Base-by-base conservation (phyloP, 352 stramenopile species). In the Phytophthora foliorum region DNA sequence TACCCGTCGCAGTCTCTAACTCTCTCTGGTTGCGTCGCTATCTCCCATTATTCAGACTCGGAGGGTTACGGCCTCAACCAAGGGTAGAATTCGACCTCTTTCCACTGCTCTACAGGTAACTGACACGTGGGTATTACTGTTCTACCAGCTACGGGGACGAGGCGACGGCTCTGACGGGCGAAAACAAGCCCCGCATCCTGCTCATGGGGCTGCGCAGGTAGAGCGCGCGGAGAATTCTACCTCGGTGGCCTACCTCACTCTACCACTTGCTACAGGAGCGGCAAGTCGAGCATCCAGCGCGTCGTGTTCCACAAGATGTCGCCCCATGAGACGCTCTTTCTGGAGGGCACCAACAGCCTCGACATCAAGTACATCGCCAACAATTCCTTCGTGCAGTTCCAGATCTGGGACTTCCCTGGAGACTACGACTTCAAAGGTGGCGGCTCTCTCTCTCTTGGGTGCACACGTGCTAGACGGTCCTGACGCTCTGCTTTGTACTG, bases 291-390 rank as follows among this genome's bases (percentile, higher is more conserved):
- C 46, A 95, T 94, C 66, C 89, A 99, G 73, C 93, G 95, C 64
- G 97, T 99, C 57, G 96, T 99, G 38, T 99, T 99, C 86, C 92
- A 99, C 76, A 99, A 99, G 83, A 99, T 99, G 96, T 98, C 93
- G 46, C 97, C 98, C 6, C 97, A 99, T 68, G 97, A 99, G 82
- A 99, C 97, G 50, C 75, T 99, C 31, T 99, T 99, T 63, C 77
- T 98, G 16, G 90, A 97, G 65, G 82, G 81, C 57, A 98, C 91
- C 39, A 91, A 91, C 75, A 86, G 71, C 39, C 81, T 97, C 17
- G 92, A 98, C 69, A 98, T 98, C 74, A 97, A 98, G 64, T 97
- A 99, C 71, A 97, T 99, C 22, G 96, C 97, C 80, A 98, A 99
- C 83, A 99, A 98, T 57, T 94, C 95, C 25, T 97, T 99, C 46